A percentile compares a stretch with the other conserved stretches of the same genome.
Conservation (phyloP, 1,139 yeast genomes). For the Protomyces inouyei region DNA sequence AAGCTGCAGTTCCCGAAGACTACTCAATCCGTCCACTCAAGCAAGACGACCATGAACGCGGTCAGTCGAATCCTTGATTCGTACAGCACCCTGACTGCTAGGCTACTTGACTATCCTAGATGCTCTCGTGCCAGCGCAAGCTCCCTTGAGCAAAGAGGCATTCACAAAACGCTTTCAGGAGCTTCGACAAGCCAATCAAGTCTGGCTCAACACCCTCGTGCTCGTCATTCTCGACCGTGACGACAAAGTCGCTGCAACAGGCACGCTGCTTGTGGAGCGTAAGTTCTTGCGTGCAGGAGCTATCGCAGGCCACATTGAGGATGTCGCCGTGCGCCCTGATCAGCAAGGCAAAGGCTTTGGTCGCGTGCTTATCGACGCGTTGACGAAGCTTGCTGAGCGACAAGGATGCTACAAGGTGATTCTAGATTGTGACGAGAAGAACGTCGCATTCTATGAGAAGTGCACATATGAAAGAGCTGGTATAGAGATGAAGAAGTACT, state of each 20-base stretch:
- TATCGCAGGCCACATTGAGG: conserved; percentile 89
- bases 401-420: conserved; percentile 58
- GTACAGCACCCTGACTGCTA: conserved; percentile 54
- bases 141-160: background rate
- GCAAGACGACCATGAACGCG: conserved; percentile 47
- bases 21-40: conserved; percentile 50
- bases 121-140: conserved; percentile 25
- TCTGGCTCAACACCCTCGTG: conserved; percentile 50
- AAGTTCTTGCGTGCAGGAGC: conserved; percentile 68
- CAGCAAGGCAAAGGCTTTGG: conserved; percentile 89
- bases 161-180: background rate
- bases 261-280: conserved; percentile 50
- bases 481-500: conserved; percentile 23
- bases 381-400: conserved; percentile 6
- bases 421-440: conserved; percentile 78
- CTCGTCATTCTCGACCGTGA: conserved; percentile 47
- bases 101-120: conserved; percentile 30
- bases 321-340: conserved; percentile 68
- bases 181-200: conserved; percentile 27
- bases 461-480: conserved; percentile 44
- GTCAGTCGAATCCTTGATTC: conserved; percentile 50
- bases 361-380: conserved; percentile 11
- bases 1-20: conserved; percentile 47
- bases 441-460: conserved; percentile 81
- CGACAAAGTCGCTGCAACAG: conserved; percentile 42